Percentiles rank a stretch among this genome's conserved stretches.
Evolutionary conservation across 768 basidiomycete species (phyloP).

Genomic region (Cystofilobasidium ferigula): DNA sequence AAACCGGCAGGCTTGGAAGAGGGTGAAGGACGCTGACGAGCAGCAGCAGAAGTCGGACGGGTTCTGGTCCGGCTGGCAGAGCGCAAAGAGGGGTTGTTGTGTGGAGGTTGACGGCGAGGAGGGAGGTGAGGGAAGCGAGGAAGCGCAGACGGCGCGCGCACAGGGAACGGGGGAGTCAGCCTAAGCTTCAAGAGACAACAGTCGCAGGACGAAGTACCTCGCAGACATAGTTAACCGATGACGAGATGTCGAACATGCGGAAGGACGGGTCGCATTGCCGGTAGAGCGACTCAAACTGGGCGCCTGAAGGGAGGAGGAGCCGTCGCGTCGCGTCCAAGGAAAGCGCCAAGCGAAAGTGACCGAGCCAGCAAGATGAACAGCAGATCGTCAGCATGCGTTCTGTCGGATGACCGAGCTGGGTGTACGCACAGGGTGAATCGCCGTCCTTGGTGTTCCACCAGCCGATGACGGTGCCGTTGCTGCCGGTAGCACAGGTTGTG

Average conservation of each 20-base stretch:
- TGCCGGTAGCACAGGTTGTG: background rate
- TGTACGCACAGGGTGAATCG: background rate
- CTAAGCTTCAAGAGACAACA: background rate
- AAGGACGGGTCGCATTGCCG: constrained; percentile 5
- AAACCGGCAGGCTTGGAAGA: constrained; percentile 3
- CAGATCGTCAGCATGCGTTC: background rate
- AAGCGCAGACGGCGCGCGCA: background rate
- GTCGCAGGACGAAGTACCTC: background rate
- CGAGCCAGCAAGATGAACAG: background rate
- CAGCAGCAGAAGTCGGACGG: constrained; percentile 8
- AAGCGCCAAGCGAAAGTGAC: background rate
- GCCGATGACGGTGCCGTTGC: background rate
- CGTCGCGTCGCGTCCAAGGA: background rate
- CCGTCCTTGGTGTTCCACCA: background rate
- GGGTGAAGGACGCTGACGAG: background rate
- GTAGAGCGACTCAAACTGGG: constrained; percentile 1
- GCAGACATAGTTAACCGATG: background rate
- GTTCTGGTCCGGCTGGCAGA: background rate
- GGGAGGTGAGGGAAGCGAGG: background rate
- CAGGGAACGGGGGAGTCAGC: background rate
- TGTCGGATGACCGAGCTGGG: background rate
- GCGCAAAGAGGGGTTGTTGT: background rate
- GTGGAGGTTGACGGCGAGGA: background rate
- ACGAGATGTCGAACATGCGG: background rate
- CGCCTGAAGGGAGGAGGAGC: background rate